Percentiles rank a stretch among this genome's conserved stretches.
phyloP scores from a whole-genome alignment of 2,329 filamentous ascomycete genomes.

The Hypomyces rosellus region DNA sequence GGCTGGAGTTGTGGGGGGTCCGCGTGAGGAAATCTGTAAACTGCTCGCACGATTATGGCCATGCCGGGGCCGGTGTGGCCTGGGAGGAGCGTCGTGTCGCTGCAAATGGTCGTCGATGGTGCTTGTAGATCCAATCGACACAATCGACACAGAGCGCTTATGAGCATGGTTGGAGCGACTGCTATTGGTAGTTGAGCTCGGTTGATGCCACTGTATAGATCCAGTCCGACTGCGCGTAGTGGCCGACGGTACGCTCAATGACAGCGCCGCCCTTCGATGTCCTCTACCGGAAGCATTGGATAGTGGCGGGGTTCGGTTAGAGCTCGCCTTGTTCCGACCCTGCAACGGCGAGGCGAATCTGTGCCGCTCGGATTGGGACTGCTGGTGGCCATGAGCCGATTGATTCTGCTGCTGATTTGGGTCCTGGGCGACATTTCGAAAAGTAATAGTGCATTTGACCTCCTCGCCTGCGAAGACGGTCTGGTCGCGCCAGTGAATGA shows the following conservation, averaged over 20 bases:
- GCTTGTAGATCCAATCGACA: slow-evolving; percentile 61
- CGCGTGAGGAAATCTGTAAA: slow-evolving; percentile 56
- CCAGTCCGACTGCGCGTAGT: slow-evolving; percentile 39
- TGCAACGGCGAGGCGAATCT: slow-evolving; percentile 39
- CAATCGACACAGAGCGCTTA: slow-evolving; percentile 73
- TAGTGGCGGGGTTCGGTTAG: slow-evolving; percentile 41
- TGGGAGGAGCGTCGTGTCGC: slow-evolving; percentile 34
- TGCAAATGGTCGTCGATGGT: slow-evolving; percentile 42
- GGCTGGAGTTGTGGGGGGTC: slow-evolving; percentile 38
- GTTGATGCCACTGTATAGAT: slow-evolving; percentile 41
- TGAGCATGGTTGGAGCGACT: slow-evolving; percentile 50
- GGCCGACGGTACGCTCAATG: slow-evolving; percentile 49
- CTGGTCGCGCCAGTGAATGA: slow-evolving; percentile 89
- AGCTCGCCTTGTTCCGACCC: slow-evolving; percentile 34
- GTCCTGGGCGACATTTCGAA: slow-evolving; percentile 70
- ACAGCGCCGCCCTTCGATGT: slow-evolving; percentile 60
- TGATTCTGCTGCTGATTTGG: slow-evolving; percentile 22
- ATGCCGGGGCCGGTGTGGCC: slow-evolving; percentile 47
- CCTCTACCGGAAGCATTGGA: slow-evolving; percentile 39
- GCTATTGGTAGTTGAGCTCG: slow-evolving; percentile 23
- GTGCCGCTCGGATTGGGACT: slow-evolving; percentile 25
- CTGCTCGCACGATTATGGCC: slow-evolving; percentile 75
- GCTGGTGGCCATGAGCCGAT: slow-evolving; percentile 14
- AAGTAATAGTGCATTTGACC: slow-evolving; percentile 91
- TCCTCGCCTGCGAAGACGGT: slow-evolving; percentile 96